phyloP scores from a whole-genome alignment of 1,139 yeast species.

The Debaryomycetaceae sp. region DNA sequence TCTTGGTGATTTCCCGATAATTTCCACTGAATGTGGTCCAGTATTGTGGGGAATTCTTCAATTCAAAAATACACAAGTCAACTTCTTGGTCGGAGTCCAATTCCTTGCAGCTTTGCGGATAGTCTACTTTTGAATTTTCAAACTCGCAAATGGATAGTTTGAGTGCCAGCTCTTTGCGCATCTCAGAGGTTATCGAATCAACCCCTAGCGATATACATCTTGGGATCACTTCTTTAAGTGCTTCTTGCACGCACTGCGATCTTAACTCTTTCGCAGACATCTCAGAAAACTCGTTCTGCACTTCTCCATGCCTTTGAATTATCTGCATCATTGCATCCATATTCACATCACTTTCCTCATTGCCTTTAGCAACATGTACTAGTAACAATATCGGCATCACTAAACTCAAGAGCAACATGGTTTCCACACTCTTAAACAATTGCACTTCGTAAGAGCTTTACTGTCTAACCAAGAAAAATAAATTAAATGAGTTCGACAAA shows the following conservation, averaged over 20 bases:
- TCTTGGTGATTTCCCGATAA: constrained; percentile 44
- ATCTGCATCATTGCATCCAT: neutral
- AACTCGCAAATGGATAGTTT: constrained; percentile 55
- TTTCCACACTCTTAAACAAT: no score
- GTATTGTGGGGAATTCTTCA: constrained; percentile 48
- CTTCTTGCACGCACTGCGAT: constrained; percentile 22
- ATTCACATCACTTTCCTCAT: no score
- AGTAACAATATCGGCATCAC: no score
- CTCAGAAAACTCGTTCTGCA: constrained; percentile 3
- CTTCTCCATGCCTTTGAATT: constrained; percentile 1
- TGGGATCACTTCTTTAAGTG: constrained; percentile 23
- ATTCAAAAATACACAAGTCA: constrained; percentile 34
- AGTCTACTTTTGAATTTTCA: constrained; percentile 36
- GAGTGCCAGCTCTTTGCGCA: constrained; percentile 42
- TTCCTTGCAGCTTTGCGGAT: constrained; percentile 31
- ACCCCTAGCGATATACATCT: constrained; percentile 29
- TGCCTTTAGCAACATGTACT: no score
- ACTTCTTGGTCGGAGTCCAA: constrained; percentile 10
- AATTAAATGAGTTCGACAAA: no score
- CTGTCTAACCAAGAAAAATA: no score
- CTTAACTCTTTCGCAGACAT: constrained; percentile 3
- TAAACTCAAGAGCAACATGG: no score
- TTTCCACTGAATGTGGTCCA: constrained; percentile 65
- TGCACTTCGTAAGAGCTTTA: no score
- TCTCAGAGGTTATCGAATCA: constrained; percentile 25